phyloP scores from a whole-genome alignment of 2,329 filamentous ascomycete genomes.

The Talaromyces atroroseus region DNA sequence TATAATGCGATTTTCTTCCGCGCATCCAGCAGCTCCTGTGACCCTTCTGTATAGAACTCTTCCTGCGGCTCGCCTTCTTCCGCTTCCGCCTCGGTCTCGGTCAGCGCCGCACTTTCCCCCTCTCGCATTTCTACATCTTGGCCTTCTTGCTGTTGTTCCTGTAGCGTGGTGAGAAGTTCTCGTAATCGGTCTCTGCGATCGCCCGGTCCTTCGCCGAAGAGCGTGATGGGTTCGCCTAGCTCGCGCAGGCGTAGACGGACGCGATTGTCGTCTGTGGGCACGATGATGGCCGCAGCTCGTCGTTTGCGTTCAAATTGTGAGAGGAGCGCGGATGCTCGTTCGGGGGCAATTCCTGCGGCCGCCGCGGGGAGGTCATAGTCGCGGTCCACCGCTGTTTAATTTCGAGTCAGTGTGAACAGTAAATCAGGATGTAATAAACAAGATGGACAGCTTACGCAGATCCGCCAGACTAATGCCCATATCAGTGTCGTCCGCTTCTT shows the following conservation, averaged over 20 bases:
- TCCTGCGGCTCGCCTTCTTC: conserved; percentile 79
- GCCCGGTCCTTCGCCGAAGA: conserved; percentile 84
- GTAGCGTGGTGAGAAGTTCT: conserved; percentile 68
- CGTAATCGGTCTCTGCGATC: conserved; percentile 84
- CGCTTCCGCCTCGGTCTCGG: conserved; percentile 50
- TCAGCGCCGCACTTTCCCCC: conserved; percentile 42
- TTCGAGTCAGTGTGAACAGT: too few species aligned
- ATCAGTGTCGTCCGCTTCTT: conserved; percentile 60
- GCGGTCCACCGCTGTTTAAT: conserved; percentile 58
- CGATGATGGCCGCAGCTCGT: conserved; percentile 78
- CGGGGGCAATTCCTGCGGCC: conserved; percentile 62
- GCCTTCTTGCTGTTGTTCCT: conserved; percentile 52
- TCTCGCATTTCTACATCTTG: conserved; percentile 51
- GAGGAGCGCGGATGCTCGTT: conserved; percentile 78
- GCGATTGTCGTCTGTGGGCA: conserved; percentile 87
- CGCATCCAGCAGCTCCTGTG: conserved; percentile 66
- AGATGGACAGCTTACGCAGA: conserved; percentile 52
- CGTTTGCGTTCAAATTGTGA: conserved; percentile 89
- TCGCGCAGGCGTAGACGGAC: conserved; percentile 77
- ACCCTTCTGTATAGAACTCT: conserved; percentile 90
- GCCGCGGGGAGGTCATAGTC: conserved; percentile 74
- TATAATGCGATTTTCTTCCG: conserved; percentile 74
- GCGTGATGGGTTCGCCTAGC: conserved; percentile 85
- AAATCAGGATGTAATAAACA: too few species aligned
- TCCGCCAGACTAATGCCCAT: conserved; percentile 59